These are phyloP conservation scores for Volvox reticuliferus DNA, from an alignment of 139 green algal species.

Conservation along the genomic window DNA sequence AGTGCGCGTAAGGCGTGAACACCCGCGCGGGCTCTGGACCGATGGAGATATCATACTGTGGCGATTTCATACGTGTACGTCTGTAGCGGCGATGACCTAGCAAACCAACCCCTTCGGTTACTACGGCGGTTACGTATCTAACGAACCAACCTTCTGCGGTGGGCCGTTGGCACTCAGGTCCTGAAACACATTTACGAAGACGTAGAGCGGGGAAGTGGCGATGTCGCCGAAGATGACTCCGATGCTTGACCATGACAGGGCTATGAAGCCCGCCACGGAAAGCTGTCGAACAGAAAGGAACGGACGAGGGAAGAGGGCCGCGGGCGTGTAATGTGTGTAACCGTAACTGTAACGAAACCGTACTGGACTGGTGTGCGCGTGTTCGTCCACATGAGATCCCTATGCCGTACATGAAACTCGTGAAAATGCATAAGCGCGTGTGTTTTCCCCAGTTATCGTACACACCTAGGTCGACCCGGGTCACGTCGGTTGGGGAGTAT, in stretches of 20 bases:
- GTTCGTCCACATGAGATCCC: no score
- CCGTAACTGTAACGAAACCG: no score
- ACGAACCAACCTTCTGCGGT: background rate
- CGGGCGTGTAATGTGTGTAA: background rate
- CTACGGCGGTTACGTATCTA: background rate
- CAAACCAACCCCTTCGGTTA: background rate
- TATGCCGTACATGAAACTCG: no score
- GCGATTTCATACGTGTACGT: background rate
- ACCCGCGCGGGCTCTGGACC: no score
- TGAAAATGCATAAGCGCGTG: no score
- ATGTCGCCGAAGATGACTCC: conserved; percentile 66
- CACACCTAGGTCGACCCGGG: no score
- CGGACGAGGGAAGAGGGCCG: background rate
- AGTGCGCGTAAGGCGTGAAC: background rate
- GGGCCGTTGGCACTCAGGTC: background rate
- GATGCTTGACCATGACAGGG: conserved; percentile 24
- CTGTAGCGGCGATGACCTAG: background rate
- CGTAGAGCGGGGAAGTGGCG: conserved; percentile 79
- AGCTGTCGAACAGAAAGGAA: no score
- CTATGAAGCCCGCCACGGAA: background rate
- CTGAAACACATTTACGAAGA: conserved; percentile 62
- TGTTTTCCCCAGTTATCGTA: no score
- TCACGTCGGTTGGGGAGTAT: no score
- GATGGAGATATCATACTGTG: no score
- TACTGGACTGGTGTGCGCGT: no score